Base-by-base conservation (phyloP, 1,284 basidiomycete species). In the Boletellus dicymbophilus region DNA sequence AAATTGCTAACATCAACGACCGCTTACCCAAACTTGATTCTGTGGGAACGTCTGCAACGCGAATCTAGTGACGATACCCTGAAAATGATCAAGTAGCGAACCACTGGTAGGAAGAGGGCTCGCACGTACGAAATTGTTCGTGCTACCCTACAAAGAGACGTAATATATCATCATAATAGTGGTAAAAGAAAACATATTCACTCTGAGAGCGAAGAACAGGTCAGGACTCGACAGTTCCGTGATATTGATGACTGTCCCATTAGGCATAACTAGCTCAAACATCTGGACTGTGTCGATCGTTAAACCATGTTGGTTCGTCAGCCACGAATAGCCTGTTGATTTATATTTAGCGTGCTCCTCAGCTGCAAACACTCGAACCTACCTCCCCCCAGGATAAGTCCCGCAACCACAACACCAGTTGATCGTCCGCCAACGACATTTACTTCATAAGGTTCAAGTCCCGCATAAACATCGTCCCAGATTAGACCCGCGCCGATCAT, bases 41-140 rank as follows among this genome's bases (percentile, higher is more conserved):
- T 84, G 81, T 9, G 79, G 75, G 60, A 74, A 74, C 0, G 80
- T 73, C 54, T 76, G 72, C 11, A 84, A 52, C 1, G 75, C 80
- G 57, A 84, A 81, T 44, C 72, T 74, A 2, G 80, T 85, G 6
- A 85, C 81, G 30, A 85, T 79, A 1, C 82, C 83, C 82, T 85
- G 31, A 18, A 33, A 21, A 26, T 16, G 10, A 16, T 52, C 9
- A 36, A 26, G n/a, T 40, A 37, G 22, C 37, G 21, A 21, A 9
- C 27, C 22, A 1, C 13, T 13, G 0, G 3, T 6, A 38, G 4
- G 37, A 11, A 3, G 26, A 16, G n/a, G 28, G n/a, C n/a, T n/a
- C n/a, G 10, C 6, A 68, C 77, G 50, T 48, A 81, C 83, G 53
- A 81, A 84, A 58, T 84, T 85, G 54, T 85, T 84, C 54, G 74